Evolutionary conservation across 768 basidiomycete species (phyloP), one percentile per base, ranked within the genome.

Genomic region (Suillus spraguei): DNA sequence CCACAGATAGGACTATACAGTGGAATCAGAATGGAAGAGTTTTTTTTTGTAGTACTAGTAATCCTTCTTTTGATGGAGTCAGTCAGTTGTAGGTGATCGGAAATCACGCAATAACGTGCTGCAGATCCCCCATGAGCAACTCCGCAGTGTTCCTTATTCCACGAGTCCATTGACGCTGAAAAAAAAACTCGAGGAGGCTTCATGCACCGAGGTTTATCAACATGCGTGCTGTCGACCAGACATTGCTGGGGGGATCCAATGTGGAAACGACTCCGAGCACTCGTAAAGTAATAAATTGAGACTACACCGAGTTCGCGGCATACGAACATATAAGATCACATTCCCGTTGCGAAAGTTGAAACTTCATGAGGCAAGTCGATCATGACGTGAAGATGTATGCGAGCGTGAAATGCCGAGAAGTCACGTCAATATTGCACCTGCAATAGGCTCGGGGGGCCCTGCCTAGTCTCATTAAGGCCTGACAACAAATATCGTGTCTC

Each of bases 21-120:
- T 58, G 39, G 3, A 32, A 58, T 58, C 56, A 42, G 24, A 58
- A 58, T 58, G 56, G 56, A 58, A 58, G 56, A 41, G 39, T 17
- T 28, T 56, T 24, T 24, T 24, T 56, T 28, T 28, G 5, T 24
- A 32, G 39, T 41, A 36, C 3, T 24, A 32, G 39, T 41, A 36
- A 24, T 16, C 11, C 56, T 32, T 58, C 17, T 41, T 52, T 39
- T 58, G 38, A 58, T 41, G 56, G 39, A 13, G 38, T 17, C 17
- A 32, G 5, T 33, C 24, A 16, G 13, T 24, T 14, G 22, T 24
- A 13, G 38, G 10, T 20, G 38, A 58, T 58, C 38, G 39, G 38
- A 17, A 17, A 58, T 24, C 22, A 42, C 4, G 39, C 39, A 58
- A 20, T 11, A 58, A 28, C 56, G 24, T 41, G 17, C 10, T 56